Evolutionary conservation across 2,329 filamentous ascomycete genomes (phyloP).

Genomic region (Diaporthe caulivora): DNA sequence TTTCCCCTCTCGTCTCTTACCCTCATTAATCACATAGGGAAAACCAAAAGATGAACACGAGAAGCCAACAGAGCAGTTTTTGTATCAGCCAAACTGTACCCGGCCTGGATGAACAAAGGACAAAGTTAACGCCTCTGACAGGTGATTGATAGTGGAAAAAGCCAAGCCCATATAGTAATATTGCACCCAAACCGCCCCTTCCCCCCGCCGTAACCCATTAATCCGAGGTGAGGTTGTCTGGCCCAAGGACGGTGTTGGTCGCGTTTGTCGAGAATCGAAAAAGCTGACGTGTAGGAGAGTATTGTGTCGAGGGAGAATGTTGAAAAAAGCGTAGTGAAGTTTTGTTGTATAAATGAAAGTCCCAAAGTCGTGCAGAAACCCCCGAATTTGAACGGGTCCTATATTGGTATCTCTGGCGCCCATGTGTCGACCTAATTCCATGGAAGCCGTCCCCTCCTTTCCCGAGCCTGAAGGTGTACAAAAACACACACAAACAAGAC

Average conservation of each 20-base stretch:
- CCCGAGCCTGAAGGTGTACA: constrained; percentile 16
- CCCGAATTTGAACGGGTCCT: constrained; percentile 17
- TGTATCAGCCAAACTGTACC: constrained; percentile 35
- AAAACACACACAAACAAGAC: constrained; percentile 32
- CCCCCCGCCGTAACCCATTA: constrained; percentile 28
- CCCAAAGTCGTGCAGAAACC: background rate
- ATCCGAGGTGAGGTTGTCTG: background rate
- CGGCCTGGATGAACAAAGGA: constrained; percentile 17
- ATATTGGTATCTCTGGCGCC: constrained; percentile 33
- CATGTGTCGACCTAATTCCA: constrained; percentile 30
- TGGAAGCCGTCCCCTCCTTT: background rate
- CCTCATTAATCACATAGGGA: constrained; percentile 37
- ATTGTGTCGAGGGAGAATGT: constrained; percentile 32
- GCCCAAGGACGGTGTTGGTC: constrained; percentile 14
- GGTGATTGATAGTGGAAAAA: background rate
- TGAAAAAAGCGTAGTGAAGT: constrained; percentile 26
- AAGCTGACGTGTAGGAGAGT: constrained; percentile 20
- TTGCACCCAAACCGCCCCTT: constrained; percentile 8
- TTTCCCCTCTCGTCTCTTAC: background rate
- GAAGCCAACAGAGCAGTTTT: constrained; percentile 34
- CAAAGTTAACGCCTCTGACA: constrained; percentile 35
- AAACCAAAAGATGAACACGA: constrained; percentile 8
- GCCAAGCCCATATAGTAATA: constrained; percentile 37
- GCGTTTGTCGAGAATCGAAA: constrained; percentile 36
- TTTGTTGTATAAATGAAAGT: constrained; percentile 26